These are phyloP conservation scores for Rhizophora mangle DNA, from an alignment of 345 rosid genomes.

Conservation along the genomic window DNA sequence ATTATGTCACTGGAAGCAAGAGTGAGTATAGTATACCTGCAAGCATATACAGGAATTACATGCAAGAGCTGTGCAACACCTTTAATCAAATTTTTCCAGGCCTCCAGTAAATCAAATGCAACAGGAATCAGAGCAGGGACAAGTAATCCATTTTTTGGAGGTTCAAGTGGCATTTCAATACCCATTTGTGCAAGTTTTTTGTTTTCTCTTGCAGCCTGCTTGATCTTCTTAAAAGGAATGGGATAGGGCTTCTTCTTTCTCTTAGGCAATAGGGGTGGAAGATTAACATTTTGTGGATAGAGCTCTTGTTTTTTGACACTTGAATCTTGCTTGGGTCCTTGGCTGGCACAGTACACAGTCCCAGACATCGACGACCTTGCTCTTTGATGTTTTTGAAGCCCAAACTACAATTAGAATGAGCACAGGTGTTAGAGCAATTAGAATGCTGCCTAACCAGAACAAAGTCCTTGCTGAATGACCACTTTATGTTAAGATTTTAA, in stretches of 20 bases:
- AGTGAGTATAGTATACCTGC: conserved; percentile 44
- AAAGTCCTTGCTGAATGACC: too few species aligned
- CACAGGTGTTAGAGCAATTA: background rate
- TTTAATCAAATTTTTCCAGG: conserved; percentile 75
- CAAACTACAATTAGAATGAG: conserved; percentile 36
- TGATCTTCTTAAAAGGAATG: conserved; percentile 64
- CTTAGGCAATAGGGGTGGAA: conserved; percentile 68
- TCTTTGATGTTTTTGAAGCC: conserved; percentile 20
- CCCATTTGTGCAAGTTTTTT: conserved; percentile 80
- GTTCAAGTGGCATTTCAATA: conserved; percentile 70
- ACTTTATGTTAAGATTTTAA: too few species aligned
- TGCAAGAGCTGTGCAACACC: conserved; percentile 80
- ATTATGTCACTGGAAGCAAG: background rate
- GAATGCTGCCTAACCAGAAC: background rate
- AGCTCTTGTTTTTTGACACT: conserved; percentile 22
- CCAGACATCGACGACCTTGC: conserved; percentile 22
- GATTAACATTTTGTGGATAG: conserved; percentile 68
- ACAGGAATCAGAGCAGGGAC: conserved; percentile 69
- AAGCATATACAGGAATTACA: conserved; percentile 67
- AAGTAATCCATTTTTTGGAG: conserved; percentile 81
- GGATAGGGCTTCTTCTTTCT: conserved; percentile 86
- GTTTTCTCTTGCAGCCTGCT: conserved; percentile 51
- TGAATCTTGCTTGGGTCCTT: conserved; percentile 27
- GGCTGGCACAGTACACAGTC: conserved; percentile 40
- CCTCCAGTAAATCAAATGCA: conserved; percentile 64